Base-by-base conservation (phyloP, 306 rosid species). In the Casuarina glauca region DNA sequence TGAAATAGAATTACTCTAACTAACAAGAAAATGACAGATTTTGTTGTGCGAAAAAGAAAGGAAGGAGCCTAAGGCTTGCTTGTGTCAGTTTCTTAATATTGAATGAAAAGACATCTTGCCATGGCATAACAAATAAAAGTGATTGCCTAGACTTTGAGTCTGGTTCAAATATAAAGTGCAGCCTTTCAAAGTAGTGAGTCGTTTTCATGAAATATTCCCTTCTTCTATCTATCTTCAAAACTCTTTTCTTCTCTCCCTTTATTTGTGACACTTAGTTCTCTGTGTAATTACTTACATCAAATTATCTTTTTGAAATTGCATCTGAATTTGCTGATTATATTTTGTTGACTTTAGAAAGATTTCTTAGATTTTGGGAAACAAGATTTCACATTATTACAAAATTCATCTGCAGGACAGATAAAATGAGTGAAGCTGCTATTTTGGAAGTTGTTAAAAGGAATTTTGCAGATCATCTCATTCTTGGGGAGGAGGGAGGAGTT, bases 401-500 rank as follows among this genome's bases (percentile, higher is more conserved):
- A 82, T 79, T 74, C 63, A 78, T 76, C 72, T 82, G 77, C 93
- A 94, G 98, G 80, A 93, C 99, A 42, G 99, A 95, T 87, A 95
- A 95, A 88, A 87, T 81, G 91, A 92, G 99, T 58, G 99, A 95
- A 86, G 84, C 89, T 79, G 91, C 97, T 82, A 88, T 95, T 81
- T 79, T 95, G 75, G 89, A 90, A 58, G 90, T 91, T 45, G 89
- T 95, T 82, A 87, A 76, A 74, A 82, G 85, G 84, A 91, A 91
- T 83, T 95, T 93, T 70, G 66, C 69, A 52, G 91, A 89, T 78
- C 99, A 95, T 79, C 97, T 95, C 72, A 70, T 95, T 88, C 96
- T 95, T 77, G 99, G 99, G 75, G 99, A 95, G 86, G 99, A 95
- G 89, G 99, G 97, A 73, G 99, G 99, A 64, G 61, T 93, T 76